Conservation (phyloP, 306 rosid species). For the Comarum palustre region DNA sequence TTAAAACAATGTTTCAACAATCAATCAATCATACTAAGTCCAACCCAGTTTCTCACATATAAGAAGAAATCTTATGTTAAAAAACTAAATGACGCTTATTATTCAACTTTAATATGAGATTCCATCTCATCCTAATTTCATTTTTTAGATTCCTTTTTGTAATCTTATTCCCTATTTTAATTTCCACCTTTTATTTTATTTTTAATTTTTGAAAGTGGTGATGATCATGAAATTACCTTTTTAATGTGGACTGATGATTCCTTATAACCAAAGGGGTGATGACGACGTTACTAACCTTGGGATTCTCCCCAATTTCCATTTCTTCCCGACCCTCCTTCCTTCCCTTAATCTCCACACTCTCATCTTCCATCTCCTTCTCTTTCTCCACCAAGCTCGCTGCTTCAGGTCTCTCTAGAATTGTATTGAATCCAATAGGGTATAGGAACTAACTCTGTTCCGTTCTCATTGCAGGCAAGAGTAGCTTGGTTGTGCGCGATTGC, state of each 20-base stretch:
- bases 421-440: neutral
- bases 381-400: conserved; percentile 14
- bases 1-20: too few relatives aligned
- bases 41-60: too few relatives aligned
- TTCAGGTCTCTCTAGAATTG: conserved; percentile 24
- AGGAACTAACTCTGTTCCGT: conserved; percentile 21
- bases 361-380: neutral
- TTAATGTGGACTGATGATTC: neutral
- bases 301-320: conserved; percentile 6
- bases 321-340: conserved; percentile 11
- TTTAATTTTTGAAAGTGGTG: neutral
- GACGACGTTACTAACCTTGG: conserved; percentile 31
- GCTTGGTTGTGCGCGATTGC: conserved; percentile 32
- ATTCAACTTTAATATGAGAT: neutral
- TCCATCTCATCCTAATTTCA: neutral
- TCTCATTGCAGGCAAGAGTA: conserved; percentile 41
- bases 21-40: too few relatives aligned
- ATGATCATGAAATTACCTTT: neutral
- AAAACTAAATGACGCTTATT: too few relatives aligned
- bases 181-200: too few relatives aligned
- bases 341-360: conserved; percentile 15
- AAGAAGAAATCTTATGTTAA: too few relatives aligned
- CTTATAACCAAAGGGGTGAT: neutral
- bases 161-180: neutral
- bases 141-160: neutral